Evolutionary conservation across 2,329 filamentous ascomycete species (phyloP).

Genomic region (Zymoseptoria crescenta): DNA sequence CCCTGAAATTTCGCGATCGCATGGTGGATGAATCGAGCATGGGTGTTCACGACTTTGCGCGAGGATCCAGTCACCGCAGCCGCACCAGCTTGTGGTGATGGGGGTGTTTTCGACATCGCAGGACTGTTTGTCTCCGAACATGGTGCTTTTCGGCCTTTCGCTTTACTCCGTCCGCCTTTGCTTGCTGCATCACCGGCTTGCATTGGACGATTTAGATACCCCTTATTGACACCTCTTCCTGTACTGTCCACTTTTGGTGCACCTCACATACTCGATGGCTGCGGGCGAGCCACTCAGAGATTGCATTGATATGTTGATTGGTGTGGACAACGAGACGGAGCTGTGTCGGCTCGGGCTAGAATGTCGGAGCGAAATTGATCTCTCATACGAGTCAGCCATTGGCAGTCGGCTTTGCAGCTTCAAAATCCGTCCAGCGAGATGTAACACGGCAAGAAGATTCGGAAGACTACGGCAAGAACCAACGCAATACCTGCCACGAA

Average conservation of each 20-base stretch:
- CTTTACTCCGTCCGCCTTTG: not conserved
- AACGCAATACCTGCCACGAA: not conserved
- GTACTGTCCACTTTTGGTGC: too few relatives aligned
- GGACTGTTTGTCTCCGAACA: not conserved
- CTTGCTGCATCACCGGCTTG: not conserved
- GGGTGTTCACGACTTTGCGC: not conserved
- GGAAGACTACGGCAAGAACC: not conserved
- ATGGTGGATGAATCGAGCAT: not conserved
- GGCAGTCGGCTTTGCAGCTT: not conserved
- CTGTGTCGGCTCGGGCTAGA: not conserved
- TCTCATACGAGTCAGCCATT: not conserved
- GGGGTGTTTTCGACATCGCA: not conserved
- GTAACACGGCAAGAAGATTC: not conserved
- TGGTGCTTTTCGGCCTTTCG: not conserved
- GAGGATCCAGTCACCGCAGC: not conserved
- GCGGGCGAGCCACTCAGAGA: too few relatives aligned
- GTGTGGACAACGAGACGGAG: too few relatives aligned
- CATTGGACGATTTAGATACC: not conserved
- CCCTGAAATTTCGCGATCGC: not conserved
- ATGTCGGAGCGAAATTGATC: not conserved
- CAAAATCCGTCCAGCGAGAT: not conserved
- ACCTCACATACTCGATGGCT: too few relatives aligned
- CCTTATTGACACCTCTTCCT: not conserved
- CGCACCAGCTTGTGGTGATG: not conserved
- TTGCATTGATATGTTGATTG: too few relatives aligned